Base-by-base conservation (phyloP, 75 land plant genomes). In the Pseudotsuga menziesii region DNA sequence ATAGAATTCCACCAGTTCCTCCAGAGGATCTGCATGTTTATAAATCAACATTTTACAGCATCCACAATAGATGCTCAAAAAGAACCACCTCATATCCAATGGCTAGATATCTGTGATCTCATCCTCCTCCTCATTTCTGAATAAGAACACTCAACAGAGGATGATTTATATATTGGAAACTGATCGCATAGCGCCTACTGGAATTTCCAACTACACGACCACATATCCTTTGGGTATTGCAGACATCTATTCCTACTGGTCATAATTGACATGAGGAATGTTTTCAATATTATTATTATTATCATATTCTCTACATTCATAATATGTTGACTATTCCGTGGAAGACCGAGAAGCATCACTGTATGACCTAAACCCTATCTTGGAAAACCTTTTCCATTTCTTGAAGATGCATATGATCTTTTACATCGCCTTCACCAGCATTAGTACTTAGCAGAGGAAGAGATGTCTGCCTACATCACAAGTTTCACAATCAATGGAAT, bases 21-120 rank as follows among this genome's bases (percentile, higher is more conserved):
- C 83, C 39, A 86, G 54, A 26, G 88, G 82, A 52, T 85, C 88
- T 7, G 36, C 27, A 27, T 56, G 22, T 14, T 32, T 19, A n/a
- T n/a, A n/a, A n/a, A 1, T 91, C 91, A 39, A 82, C 84, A 52
- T 83, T 94, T 67, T 88, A 86, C 16, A 94, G 85, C 88, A 91
- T 86, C 97, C 94, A 91, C 57, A 93, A 78, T 67, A 93, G 80
- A 75, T 93, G 96, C 82, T 93, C 93, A 78, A 93, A 93, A 73
- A 94, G 76, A 56, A 91, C 97, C 3, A 94, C 92, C 79, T 94
- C 97, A 73, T 93, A 91, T 15, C 84, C 78, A 16, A 89, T 35
- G n/a, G 11, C 19, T 29, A 7, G 9, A 35, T 5, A 11, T 12
- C 76, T 72, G 8, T 80, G 55, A 3, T 35, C 79, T 1, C 25